Percentiles rank a stretch among this genome's conserved stretches.
phyloP scores from a whole-genome alignment of 257 asterid species.

The Solanum piurae region DNA sequence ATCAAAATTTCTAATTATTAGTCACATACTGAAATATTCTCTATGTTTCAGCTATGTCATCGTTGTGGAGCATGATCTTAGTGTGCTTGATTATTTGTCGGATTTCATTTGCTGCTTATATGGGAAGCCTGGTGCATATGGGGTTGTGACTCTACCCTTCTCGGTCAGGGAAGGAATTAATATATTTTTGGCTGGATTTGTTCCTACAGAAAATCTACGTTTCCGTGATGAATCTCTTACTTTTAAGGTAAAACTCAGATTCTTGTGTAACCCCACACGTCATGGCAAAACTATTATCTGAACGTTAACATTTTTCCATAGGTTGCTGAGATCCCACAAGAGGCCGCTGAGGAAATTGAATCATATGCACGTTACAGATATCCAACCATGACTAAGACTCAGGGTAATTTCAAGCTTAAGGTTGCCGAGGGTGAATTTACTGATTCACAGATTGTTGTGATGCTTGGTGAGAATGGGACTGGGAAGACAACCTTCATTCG shows the following conservation, averaged over 20 bases:
- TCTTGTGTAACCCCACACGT: not conserved
- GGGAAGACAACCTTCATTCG: conserved; percentile 96
- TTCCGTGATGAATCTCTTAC: conserved; percentile 90
- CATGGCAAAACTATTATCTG: not conserved
- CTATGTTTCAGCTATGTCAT: conserved; percentile 68
- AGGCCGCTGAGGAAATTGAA: conserved; percentile 83
- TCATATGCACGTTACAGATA: conserved; percentile 79
- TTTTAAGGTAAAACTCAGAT: conserved; percentile 44
- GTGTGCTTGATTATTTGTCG: conserved; percentile 89
- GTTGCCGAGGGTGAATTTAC: conserved; percentile 96
- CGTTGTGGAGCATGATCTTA: conserved; percentile 94
- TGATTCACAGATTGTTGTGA: conserved; percentile 95
- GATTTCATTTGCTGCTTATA: conserved; percentile 97
- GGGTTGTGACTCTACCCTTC: conserved; percentile 96
- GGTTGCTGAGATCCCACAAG: conserved; percentile 97
- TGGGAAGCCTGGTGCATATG: conserved; percentile 95
- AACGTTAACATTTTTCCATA: conserved; percentile 7
- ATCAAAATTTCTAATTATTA: not conserved
- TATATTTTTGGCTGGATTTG: conserved; percentile 91
- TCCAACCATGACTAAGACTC: conserved; percentile 92
- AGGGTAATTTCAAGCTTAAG: conserved; percentile 86
- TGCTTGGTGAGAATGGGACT: conserved; percentile 99
- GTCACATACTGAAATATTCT: not conserved
- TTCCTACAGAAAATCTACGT: conserved; percentile 88
- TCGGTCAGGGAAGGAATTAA: conserved; percentile 98